These are phyloP conservation scores for Erysimum pusillum DNA, from an alignment of 441 rosid genomes.

Conservation along the genomic window DNA sequence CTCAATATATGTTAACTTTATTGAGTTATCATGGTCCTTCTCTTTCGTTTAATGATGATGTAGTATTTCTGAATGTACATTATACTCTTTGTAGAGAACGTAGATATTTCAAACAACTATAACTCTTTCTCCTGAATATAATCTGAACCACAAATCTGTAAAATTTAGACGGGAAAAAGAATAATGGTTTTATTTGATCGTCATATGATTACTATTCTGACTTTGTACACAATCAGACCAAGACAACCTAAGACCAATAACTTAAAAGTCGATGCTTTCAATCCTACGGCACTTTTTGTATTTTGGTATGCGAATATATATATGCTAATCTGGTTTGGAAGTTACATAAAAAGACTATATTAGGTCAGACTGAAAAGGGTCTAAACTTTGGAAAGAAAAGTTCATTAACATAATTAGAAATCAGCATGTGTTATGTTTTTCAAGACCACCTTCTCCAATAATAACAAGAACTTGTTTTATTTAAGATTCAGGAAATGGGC, in stretches of 20 bases:
- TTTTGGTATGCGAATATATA: neutral
- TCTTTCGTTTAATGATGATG: neutral
- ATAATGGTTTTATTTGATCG: neutral
- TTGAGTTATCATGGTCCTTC: neutral
- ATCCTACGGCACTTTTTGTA: neutral
- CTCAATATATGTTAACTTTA: neutral
- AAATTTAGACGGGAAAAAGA: neutral
- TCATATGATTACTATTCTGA: neutral
- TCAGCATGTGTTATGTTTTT: slow-evolving; percentile 3
- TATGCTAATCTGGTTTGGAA: neutral
- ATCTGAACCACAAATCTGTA: neutral
- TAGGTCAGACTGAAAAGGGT: slow-evolving; percentile 21
- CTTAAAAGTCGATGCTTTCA: neutral
- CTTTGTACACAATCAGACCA: neutral
- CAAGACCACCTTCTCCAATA: neutral
- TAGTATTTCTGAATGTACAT: neutral
- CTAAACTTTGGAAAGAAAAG: slow-evolving; percentile 30
- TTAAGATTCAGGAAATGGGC: slow-evolving; percentile 24
- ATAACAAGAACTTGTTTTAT: slow-evolving; percentile 8
- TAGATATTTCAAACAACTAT: neutral
- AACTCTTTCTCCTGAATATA: neutral
- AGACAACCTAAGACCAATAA: slow-evolving; percentile 3
- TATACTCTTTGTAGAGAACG: neutral
- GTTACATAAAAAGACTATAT: neutral
- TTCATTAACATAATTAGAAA: slow-evolving; percentile 12